Conservation (phyloP, 2,329 filamentous ascomycete genomes). For the Boeremia exigua region DNA sequence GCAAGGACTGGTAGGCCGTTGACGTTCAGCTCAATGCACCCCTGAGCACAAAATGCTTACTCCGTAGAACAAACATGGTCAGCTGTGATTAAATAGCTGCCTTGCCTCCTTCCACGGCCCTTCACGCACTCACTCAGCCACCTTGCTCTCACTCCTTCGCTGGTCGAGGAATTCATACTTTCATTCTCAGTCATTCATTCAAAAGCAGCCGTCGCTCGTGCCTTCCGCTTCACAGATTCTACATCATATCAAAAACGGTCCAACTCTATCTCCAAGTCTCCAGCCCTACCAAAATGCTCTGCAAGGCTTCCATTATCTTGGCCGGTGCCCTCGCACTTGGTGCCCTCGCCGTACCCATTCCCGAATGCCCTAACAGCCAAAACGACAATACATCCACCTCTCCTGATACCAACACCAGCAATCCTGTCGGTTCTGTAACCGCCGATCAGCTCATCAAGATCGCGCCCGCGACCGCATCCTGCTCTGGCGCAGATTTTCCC, state of each 20-base stretch:
- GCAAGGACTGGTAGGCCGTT: slow-evolving; percentile 13
- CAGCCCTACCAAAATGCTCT: slow-evolving; percentile 30
- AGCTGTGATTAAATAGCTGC: slow-evolving; percentile 11
- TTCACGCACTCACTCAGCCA: slow-evolving; percentile 11
- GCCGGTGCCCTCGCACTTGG: slow-evolving; percentile 48
- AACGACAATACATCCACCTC: neutral
- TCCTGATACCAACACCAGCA: slow-evolving; percentile 6
- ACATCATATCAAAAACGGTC: neutral
- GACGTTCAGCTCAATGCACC: neutral
- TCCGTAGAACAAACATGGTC: slow-evolving; percentile 3
- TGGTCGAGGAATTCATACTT: slow-evolving; percentile 13
- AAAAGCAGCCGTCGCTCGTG: slow-evolving; percentile 2
- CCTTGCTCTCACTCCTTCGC: slow-evolving; percentile 14
- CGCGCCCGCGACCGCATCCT: slow-evolving; percentile 63
- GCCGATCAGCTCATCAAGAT: slow-evolving; percentile 56
- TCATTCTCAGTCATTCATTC: slow-evolving; percentile 14
- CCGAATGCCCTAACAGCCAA: slow-evolving; percentile 7
- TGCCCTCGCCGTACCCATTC: slow-evolving; percentile 31
- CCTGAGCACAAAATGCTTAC: slow-evolving; percentile 7
- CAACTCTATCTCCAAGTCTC: neutral
- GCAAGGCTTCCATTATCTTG: slow-evolving; percentile 30
- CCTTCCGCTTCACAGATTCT: neutral
- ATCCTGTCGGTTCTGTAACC: slow-evolving; percentile 23
- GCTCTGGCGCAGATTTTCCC: slow-evolving; percentile 54
- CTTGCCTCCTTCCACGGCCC: slow-evolving; percentile 3